Evolutionary conservation across 2,329 filamentous ascomycete genomes (phyloP).

Genomic region (Aspergillus sp.): DNA sequence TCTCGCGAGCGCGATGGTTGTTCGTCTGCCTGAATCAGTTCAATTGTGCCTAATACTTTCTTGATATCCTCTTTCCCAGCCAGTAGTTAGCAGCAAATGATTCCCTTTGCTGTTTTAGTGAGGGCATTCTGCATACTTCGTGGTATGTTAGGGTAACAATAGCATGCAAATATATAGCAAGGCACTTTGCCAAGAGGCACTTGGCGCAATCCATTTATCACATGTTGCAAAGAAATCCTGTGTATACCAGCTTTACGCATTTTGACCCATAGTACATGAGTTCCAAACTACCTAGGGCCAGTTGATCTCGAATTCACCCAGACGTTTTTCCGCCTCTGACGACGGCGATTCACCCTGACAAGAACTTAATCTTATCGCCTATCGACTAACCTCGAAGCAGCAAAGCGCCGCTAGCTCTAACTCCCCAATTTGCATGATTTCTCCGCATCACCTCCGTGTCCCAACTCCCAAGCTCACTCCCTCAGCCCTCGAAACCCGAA

Average conservation of each 20-base stretch:
- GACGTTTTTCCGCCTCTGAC: no score
- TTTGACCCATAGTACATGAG: no score
- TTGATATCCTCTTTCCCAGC: neutral
- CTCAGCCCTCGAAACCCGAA: neutral
- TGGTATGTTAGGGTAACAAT: no score
- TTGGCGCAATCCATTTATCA: no score
- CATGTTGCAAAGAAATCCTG: no score
- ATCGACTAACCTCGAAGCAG: neutral
- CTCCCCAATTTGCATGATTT: neutral
- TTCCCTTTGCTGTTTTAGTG: neutral
- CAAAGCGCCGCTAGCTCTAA: neutral
- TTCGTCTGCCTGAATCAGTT: neutral
- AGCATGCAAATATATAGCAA: no score
- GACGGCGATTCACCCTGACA: no score
- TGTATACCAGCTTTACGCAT: no score
- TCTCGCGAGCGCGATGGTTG: neutral
- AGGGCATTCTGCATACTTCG: no score
- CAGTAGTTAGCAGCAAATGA: neutral
- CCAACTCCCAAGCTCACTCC: neutral
- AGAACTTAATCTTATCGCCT: neutral
- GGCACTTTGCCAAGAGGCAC: no score
- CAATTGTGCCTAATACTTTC: neutral
- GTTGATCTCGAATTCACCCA: no score
- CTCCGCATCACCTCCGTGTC: slow-evolving; percentile 5
- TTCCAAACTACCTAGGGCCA: no score